A percentile compares a stretch with the other conserved stretches of the same genome.
phyloP scores from a whole-genome alignment of 208 protist genomes.

The Crithidia sp. region DNA sequence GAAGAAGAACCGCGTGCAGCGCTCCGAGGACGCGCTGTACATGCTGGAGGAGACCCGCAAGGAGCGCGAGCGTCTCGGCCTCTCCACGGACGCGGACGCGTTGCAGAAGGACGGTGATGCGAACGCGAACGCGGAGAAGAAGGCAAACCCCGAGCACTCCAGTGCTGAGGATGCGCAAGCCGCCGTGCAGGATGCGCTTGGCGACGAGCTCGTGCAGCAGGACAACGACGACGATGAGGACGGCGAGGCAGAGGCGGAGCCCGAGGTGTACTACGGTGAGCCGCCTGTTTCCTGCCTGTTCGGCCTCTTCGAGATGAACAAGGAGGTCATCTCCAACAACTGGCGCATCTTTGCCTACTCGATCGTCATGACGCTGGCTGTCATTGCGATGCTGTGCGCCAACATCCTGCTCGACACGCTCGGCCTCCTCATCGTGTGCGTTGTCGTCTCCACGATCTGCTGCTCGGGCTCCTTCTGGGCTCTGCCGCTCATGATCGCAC shows the following conservation, averaged over 20 bases:
- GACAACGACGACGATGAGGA: conserved; percentile 1
- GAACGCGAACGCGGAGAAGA: neutral
- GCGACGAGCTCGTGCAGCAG: conserved; percentile 2
- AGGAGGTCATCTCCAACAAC: conserved; percentile 25
- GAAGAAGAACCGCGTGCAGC: conserved; percentile 57
- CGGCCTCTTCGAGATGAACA: conserved; percentile 36
- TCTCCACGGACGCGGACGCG: neutral
- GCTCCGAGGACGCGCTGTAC: conserved; percentile 43
- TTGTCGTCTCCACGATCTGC: conserved; percentile 27
- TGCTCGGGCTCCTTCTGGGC: conserved; percentile 28
- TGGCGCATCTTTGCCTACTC: conserved; percentile 33
- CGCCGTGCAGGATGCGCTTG: conserved; percentile 2
- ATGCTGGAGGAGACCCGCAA: conserved; percentile 33
- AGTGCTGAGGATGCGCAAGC: conserved; percentile 1
- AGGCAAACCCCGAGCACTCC: conserved; percentile 13
- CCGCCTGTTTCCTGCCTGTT: conserved; percentile 20
- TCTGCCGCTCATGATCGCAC: conserved; percentile 44
- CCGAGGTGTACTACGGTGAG: conserved; percentile 24
- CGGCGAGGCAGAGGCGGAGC: neutral
- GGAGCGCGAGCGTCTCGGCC: conserved; percentile 33
- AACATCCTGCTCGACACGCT: conserved; percentile 31
- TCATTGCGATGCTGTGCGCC: conserved; percentile 35
- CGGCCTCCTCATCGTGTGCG: conserved; percentile 35
- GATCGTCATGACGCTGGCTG: conserved; percentile 32
- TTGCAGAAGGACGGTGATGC: neutral